Base-by-base conservation (phyloP, 2,329 filamentous ascomycete genomes). In the Botryotinia calthae region DNA sequence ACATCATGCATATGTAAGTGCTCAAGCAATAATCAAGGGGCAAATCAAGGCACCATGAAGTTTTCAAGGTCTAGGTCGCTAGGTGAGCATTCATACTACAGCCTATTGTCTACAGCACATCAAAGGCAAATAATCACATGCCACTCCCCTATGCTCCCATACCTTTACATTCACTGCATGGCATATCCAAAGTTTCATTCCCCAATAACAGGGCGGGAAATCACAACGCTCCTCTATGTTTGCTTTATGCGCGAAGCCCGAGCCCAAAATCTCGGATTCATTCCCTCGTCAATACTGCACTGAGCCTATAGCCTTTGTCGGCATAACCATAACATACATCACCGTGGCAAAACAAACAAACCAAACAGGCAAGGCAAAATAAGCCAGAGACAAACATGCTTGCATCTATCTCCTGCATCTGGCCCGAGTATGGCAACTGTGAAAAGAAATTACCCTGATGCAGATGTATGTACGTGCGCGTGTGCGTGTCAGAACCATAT, bases 401-500 rank as follows among this genome's bases (percentile, higher is more conserved):
- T 58, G 70, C 70, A 71, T 48, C 61, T 66, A 18, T 22, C 8
- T 54, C 40, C 46, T 42, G 62, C 44, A 66, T 31, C n/a, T 44
- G 68, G 42, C 20, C 37, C 61, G 34, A 71, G 59, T 34, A 71
- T 20, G 48, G 48, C 48, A 63, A 42, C 16, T 42, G 25, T 54
- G 20, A 56, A 42, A 66, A 66, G n/a, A 42, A 58, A 66, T 44
- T 42, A 20, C 67, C 54, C 54, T 70, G 34, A 48, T 72, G 70
- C 70, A 72, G 62, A 58, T 71, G 12, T 25, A 37, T 71, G 61
- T 67, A 42, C 34, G 44, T 59, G 70, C 31, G 40, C 64, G 51
- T 59, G 28, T 67, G 70, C 51, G 40, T 72, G 51, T 51, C 62
- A 72, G 40, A 68, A 68, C 61, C 40, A 72, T 68, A 72, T 67